Evolutionary conservation across 1,284 basidiomycete genomes (phyloP), one percentile per base, ranked within the genome.

Genomic region (Trichosporon inkin): DNA sequence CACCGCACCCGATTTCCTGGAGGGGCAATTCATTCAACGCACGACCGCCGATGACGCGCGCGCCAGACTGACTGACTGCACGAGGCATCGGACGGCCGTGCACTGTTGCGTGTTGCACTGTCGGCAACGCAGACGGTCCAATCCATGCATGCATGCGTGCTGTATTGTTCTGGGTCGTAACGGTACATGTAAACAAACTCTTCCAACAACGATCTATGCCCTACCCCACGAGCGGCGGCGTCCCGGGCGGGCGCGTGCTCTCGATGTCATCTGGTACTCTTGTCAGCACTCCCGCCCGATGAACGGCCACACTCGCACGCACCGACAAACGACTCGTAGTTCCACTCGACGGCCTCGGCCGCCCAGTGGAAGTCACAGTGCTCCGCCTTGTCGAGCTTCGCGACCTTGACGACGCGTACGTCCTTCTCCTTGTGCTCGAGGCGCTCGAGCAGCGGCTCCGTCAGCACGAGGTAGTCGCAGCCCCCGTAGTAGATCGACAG

Each of bases 331-430:
- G 75, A 76, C 34, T 71, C 65, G 66, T 80, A 82, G 59, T 81
- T 82, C 79, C 83, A 83, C 68, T 85, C 84, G 14, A 85, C 84
- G 6, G 84, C 83, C 68, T 85, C 83, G 1, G 83, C 82, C 2
- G 82, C 81, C 82, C 82, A 82, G 63, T 80, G 81, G 62, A 80
- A 81, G 62, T 82, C 80, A 52, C 77, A 78, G 60, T 78, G 76
- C 74, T 83, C 82, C 37, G 77, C 79, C 65, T 75, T 67, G 51
- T 82, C 81, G 56, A 84, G 69, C 65, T 81, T 81, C 59, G 81
- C 80, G 16, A 80, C 79, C 37, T 84, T 76, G 52, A 84, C 77
- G 7, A 85, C 71, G 35, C 79, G 74, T 8, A 85, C 83, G 57
- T 81, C 76, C 62, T 71, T 77, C 69, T 84, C 83, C 58, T 80